Conservation (phyloP, 1,284 basidiomycete genomes). For the Trametes pubescens region DNA sequence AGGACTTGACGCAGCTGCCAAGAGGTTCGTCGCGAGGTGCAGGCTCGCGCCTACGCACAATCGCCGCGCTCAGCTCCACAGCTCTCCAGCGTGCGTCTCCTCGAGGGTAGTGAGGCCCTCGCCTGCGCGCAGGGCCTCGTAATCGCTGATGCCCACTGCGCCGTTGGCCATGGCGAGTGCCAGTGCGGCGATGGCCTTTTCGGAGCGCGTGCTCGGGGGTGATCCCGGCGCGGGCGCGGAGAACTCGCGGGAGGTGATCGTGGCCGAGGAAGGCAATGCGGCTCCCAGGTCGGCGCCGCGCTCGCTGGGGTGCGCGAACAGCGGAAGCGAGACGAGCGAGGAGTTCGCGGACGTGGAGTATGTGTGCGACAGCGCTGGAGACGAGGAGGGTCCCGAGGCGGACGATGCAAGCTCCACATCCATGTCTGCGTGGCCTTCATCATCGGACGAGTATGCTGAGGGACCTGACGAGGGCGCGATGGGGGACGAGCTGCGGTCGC, state of each 20-base stretch:
- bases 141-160: constrained; percentile 72
- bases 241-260: constrained; percentile 24
- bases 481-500: constrained; percentile 45
- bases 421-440: constrained; percentile 33
- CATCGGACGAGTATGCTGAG: constrained; percentile 43
- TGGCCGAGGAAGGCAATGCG: constrained; percentile 30
- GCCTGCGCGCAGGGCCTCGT: constrained; percentile 57
- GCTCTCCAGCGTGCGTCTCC: constrained; percentile 61
- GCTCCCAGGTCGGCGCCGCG: background rate
- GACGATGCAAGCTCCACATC: constrained; percentile 29
- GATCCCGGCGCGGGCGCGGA: constrained; percentile 19
- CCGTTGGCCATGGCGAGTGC: constrained; percentile 72
- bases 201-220: constrained; percentile 50
- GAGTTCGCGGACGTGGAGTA: constrained; percentile 48
- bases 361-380: constrained; percentile 42
- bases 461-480: constrained; percentile 35
- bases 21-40: constrained; percentile 5
- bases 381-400: constrained; percentile 27
- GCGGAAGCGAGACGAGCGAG: constrained; percentile 42
- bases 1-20: background rate
- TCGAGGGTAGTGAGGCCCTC: constrained; percentile 51
- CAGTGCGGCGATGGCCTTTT: constrained; percentile 70
- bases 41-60: constrained; percentile 13
- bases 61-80: constrained; percentile 57
- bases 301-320: constrained; percentile 27